These are phyloP conservation scores for Arabidopsis suecica DNA, from an alignment of 345 rosid species.

Conservation along the genomic window DNA sequence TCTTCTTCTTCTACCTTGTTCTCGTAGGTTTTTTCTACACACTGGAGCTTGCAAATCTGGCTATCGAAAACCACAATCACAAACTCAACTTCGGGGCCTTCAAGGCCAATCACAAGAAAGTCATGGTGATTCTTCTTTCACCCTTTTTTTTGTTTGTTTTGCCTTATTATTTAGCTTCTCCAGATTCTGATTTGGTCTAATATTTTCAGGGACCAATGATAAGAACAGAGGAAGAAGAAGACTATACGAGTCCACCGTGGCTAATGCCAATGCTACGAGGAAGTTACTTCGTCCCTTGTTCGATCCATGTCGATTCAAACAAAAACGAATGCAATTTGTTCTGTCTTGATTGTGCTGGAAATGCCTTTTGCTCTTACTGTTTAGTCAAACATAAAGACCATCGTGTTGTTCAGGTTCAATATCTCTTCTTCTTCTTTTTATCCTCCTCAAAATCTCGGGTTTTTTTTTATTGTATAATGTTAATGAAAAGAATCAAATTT, in stretches of 20 bases:
- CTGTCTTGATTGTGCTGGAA: slow-evolving; percentile 82
- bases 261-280: slow-evolving; percentile 75
- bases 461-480: too few species aligned
- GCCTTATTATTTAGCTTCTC: not conserved
- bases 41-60: slow-evolving; percentile 44
- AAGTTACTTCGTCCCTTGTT: slow-evolving; percentile 74
- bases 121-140: slow-evolving; percentile 50
- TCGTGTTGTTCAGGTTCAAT: slow-evolving; percentile 70
- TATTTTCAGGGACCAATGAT: slow-evolving; percentile 49
- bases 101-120: slow-evolving; percentile 50
- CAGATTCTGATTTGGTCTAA: slow-evolving; percentile 24
- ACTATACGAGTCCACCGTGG: slow-evolving; percentile 67
- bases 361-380: slow-evolving; percentile 84
- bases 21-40: slow-evolving; percentile 14
- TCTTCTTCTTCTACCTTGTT: slow-evolving; percentile 22
- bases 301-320: slow-evolving; percentile 66
- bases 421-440: not conserved
- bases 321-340: slow-evolving; percentile 90
- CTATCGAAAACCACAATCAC: slow-evolving; percentile 39
- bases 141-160: not conserved
- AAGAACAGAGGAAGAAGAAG: slow-evolving; percentile 52
- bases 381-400: slow-evolving; percentile 71
- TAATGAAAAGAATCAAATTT: not conserved
- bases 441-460: not conserved
- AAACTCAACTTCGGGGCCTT: slow-evolving; percentile 45